Percentiles rank a stretch among this genome's conserved stretches.
These are phyloP conservation scores for Plasmodium cynomolgi DNA, from an alignment of 169 alveolate species.

Conservation along the genomic window DNA sequence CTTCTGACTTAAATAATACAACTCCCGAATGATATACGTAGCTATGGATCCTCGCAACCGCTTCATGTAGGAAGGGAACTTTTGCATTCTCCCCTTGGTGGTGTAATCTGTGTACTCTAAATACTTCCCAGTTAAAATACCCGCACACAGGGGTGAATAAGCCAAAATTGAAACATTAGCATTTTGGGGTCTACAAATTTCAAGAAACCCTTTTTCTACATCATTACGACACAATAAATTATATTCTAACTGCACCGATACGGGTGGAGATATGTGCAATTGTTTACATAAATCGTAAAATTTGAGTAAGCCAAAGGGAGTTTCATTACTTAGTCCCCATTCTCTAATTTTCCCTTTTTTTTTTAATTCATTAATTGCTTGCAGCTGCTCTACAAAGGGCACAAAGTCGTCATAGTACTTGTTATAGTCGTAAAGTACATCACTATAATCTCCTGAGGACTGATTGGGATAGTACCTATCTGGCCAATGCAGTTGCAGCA, in stretches of 20 bases:
- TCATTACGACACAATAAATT: slow-evolving; percentile 87
- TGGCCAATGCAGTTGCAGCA: slow-evolving; percentile 90
- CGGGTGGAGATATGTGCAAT: slow-evolving; percentile 82
- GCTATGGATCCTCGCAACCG: slow-evolving; percentile 89
- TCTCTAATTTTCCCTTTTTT: slow-evolving; percentile 86
- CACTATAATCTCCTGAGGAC: slow-evolving; percentile 82
- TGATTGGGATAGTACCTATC: slow-evolving; percentile 87
- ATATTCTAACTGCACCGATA: slow-evolving; percentile 84
- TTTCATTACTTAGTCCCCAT: slow-evolving; percentile 90
- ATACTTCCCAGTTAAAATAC: slow-evolving; percentile 88
- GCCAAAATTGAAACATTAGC: slow-evolving; percentile 81
- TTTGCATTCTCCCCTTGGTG: slow-evolving; percentile 86
- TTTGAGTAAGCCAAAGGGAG: slow-evolving; percentile 86
- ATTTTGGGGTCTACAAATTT: slow-evolving; percentile 87
- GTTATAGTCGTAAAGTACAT: slow-evolving; percentile 81
- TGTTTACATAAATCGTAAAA: slow-evolving; percentile 78
- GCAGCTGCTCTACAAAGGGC: slow-evolving; percentile 85
- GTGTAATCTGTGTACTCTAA: slow-evolving; percentile 87
- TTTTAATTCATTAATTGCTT: slow-evolving; percentile 81
- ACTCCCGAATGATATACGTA: slow-evolving; percentile 84
- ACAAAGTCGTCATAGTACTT: slow-evolving; percentile 57
- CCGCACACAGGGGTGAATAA: slow-evolving; percentile 89
- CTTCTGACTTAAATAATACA: slow-evolving; percentile 82
- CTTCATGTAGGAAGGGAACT: slow-evolving; percentile 88
- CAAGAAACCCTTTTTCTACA: slow-evolving; percentile 89